Percentiles rank a stretch among this genome's conserved stretches.
Evolutionary conservation across 805 yeast genomes (phyloP).

Genomic region (Lipomyces lipofer): DNA sequence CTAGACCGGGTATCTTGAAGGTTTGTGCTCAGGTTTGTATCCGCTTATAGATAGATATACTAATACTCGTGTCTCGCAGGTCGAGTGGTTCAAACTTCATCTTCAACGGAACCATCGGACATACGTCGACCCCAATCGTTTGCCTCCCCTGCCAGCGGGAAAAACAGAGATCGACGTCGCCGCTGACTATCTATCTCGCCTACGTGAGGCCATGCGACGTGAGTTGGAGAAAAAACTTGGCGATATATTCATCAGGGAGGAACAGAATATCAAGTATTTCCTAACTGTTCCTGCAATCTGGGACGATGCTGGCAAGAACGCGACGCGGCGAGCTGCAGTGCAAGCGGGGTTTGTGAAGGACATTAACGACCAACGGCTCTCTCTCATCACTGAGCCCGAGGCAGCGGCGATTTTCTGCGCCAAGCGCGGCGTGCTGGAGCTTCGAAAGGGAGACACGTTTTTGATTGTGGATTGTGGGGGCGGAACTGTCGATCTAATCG

Average conservation of each 20-base stretch:
- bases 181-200: conserved; percentile 17
- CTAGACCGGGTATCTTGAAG: conserved; percentile 16
- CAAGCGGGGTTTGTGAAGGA: conserved; percentile 24
- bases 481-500: conserved; percentile 30
- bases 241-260: conserved; percentile 9
- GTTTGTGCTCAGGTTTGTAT: not conserved
- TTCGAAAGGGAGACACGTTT: conserved; percentile 11
- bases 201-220: conserved; percentile 7
- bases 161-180: conserved; percentile 24
- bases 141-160: conserved; percentile 15
- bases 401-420: conserved; percentile 31
- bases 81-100: conserved; percentile 25
- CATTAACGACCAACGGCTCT: conserved; percentile 11
- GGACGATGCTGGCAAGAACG: conserved; percentile 25
- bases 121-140: conserved; percentile 1
- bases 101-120: conserved; percentile 11
- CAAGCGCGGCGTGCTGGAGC: conserved; percentile 7
- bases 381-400: conserved; percentile 29
- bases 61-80: not conserved
- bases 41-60: not conserved
- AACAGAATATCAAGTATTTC: conserved; percentile 17
- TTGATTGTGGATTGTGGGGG: conserved; percentile 31
- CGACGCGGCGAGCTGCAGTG: conserved; percentile 27
- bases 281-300: conserved; percentile 31
- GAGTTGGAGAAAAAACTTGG: conserved; percentile 12